phyloP scores from a whole-genome alignment of 345 rosid genomes.

The Raphanus raphanistrum region DNA sequence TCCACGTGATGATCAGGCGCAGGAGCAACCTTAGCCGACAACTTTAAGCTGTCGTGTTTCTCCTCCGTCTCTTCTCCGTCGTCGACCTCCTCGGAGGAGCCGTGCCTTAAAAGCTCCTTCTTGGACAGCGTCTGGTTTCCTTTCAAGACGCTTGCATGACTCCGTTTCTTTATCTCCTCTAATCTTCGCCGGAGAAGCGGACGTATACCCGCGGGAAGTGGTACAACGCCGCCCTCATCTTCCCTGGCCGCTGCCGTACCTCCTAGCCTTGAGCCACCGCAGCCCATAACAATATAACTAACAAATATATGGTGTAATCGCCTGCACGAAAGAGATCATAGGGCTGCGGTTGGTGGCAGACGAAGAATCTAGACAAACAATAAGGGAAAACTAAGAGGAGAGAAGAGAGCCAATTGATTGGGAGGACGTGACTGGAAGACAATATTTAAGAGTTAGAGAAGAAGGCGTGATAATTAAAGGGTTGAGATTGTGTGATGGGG shows the following conservation, averaged over 20 bases:
- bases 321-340: conserved; percentile 25
- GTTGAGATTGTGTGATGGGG: conserved; percentile 27
- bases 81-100: conserved; percentile 18
- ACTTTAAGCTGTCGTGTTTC: conserved; percentile 18
- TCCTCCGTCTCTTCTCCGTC: conserved; percentile 30
- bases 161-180: conserved; percentile 40
- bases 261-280: conserved; percentile 35
- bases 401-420: conserved; percentile 14
- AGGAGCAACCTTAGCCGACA: conserved; percentile 39
- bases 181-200: conserved; percentile 39
- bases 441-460: conserved; percentile 16
- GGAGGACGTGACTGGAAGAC: conserved; percentile 12
- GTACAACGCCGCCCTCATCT: conserved; percentile 21
- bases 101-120: conserved; percentile 38
- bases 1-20: conserved; percentile 27
- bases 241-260: conserved; percentile 11
- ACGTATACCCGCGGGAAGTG: conserved; percentile 33
- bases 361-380: background rate
- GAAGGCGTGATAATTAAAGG: conserved; percentile 21
- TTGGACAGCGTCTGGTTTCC: conserved; percentile 36
- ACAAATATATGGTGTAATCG: conserved; percentile 2
- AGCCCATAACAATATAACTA: conserved; percentile 32
- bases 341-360: conserved; percentile 15
- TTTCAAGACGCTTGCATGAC: conserved; percentile 37
- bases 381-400: background rate